Evolutionary conservation across 202 grass and related monocot genomes (phyloP).

Genomic region (Zizania palustris): DNA sequence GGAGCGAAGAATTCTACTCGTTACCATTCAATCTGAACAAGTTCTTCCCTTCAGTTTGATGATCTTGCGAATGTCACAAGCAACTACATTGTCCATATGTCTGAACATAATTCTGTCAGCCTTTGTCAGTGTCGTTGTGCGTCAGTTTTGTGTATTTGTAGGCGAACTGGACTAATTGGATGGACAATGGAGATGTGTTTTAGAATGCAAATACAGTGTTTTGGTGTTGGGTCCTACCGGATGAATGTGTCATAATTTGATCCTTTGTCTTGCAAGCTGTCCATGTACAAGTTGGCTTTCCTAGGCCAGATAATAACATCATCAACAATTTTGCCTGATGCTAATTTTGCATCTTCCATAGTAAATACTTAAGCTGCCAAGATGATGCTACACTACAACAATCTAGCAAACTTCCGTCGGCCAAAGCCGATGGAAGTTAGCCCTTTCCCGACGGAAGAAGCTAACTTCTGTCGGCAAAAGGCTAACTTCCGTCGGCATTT

Average conservation of each 20-base stretch:
- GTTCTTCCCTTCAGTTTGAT: slow-evolving; percentile 75
- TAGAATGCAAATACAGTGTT: background rate
- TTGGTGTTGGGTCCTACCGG: slow-evolving; percentile 7
- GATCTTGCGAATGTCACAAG: background rate
- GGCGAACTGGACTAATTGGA: slow-evolving; percentile 17
- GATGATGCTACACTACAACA: too few relatives aligned
- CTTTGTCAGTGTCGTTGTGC: slow-evolving; percentile 11
- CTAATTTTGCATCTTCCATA: background rate
- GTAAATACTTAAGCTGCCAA: background rate
- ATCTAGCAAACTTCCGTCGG: too few relatives aligned
- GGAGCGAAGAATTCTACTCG: slow-evolving; percentile 86
- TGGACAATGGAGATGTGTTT: slow-evolving; percentile 16
- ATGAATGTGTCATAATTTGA: slow-evolving; percentile 2
- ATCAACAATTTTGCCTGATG: background rate
- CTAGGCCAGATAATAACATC: background rate
- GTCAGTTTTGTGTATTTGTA: slow-evolving; percentile 48
- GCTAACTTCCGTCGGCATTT: too few relatives aligned
- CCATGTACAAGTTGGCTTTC: slow-evolving; percentile 16
- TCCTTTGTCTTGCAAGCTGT: slow-evolving; percentile 16
- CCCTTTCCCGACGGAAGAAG: too few relatives aligned
- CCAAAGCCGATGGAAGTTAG: too few relatives aligned
- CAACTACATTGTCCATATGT: slow-evolving; percentile 13
- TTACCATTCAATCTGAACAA: slow-evolving; percentile 86
- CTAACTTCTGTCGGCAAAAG: too few relatives aligned
- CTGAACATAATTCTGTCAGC: slow-evolving; percentile 19